Evolutionary conservation across 495 filamentous ascomycete species (phyloP), one percentile per base, ranked within the genome.

Genomic region (Hyaloscypha bicolor): DNA sequence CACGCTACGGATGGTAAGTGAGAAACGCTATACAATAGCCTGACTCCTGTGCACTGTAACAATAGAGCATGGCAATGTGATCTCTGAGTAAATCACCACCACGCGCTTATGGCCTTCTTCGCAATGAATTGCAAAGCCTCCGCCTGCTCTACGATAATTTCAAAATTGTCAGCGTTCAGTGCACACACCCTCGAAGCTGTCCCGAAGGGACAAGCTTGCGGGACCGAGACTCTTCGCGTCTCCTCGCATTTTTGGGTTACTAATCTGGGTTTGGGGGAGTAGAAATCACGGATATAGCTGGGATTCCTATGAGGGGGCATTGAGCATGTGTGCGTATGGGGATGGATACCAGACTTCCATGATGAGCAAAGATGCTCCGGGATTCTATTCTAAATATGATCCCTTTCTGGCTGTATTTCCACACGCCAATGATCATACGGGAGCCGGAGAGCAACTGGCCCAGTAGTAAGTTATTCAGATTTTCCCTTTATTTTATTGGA

Each of bases 51-150:
- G 42, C 42, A 45, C 42, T 45, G 42, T 12, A 45, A 45, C 42
- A 45, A 45, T 45, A 45, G 42, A 45, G 42, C 42, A 45, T 45
- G 42, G 42, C 14, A 16, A 45, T 45, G 42, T 45, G 42, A 45
- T 45, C 42, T 45, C 42, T 45, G 42, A 45, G 42, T 6, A 45
- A 45, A 45, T 45, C 42, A 45, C 42, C 42, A 45, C 42, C 42
- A 12, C 42, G 42, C 42, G 42, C 42, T 45, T 12, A 12, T 6
- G 42, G 42, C 42, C 42, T 45, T 45, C 14, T 45, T 45, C 42
- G 42, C 42, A 45, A 45, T 45, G 42, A 45, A 45, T 45, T 45
- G 42, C 42, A 45, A 45, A 45, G 42, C 14, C 42, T 45, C 42
- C 42, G 42, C 42, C 42, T 45, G 14, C 42, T 4, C 6, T 12